Base-by-base conservation (phyloP, 768 basidiomycete species). In the Lactarius sanguifluus region DNA sequence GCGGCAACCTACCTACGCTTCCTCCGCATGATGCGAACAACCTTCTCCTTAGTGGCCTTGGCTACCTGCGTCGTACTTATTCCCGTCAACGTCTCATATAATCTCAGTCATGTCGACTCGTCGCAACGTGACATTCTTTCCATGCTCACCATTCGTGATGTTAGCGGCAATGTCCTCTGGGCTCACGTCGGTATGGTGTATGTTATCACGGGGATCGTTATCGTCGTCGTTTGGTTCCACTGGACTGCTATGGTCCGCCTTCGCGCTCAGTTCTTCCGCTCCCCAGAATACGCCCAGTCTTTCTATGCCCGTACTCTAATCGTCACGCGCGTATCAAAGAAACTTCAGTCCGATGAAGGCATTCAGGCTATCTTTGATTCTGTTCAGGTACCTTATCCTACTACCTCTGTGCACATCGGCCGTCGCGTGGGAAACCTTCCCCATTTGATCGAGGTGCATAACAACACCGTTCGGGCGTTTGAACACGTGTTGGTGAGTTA, bases 241-340 rank as follows among this genome's bases (percentile, higher is more conserved):
- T 94, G 92, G 92, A 81, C 76, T 56, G 79, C 80, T 55, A 92
- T 98, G 84, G 80, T 98, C 60, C 79, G 77, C 52, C 86, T 99
- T 1, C 89, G 96, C 3, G 82, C 85, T 69, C 80, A 82, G 40
- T 99, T 94, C 91, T 98, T 95, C 81, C 87, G 90, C 68, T 92
- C 91, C 3, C 89, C 91, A 9, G 91, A 92, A 73, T 96, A 97
- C 77, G 82, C 89, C 59, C 83, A 89, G 68, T 90, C 91, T 2
- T 97, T 98, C 81, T 95, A 97, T 73, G 93, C 96, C 1, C 86
- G 97, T 43, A 98, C 96, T 0, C 83, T 99, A 61, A 86, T 92
- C 75, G 83, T 96, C 68, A 85, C 83, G 23, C 83, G 84, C 67
- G 91, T 98, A 9, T 86, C 89, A 25, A 92, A 87, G 79, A 89